These are phyloP conservation scores for Exserohilum turcica DNA, from an alignment of 2,329 filamentous ascomycete species.

Conservation along the genomic window DNA sequence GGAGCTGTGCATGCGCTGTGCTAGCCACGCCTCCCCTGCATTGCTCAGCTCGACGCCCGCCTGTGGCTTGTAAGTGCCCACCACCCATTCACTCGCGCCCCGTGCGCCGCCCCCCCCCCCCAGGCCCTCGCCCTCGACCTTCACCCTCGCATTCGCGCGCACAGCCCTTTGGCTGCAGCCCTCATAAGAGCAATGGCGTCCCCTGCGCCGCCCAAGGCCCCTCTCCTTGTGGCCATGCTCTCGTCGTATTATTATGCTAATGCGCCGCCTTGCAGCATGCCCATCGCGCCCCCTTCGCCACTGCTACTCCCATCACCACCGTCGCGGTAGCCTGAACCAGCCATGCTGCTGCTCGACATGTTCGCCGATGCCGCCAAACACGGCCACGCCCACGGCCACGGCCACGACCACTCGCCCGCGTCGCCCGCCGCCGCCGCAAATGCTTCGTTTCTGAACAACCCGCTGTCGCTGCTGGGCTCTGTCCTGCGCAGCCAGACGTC, in stretches of 20 bases:
- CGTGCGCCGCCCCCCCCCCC: conserved; percentile 5
- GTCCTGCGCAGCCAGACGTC: conserved; percentile 34
- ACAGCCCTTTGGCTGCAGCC: conserved; percentile 22
- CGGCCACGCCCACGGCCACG: conserved; percentile 40
- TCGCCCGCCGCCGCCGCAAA: conserved; percentile 19
- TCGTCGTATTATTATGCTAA: conserved; percentile 4
- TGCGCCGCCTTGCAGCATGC: conserved; percentile 27
- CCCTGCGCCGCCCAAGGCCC: conserved; percentile 4
- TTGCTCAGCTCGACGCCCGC: conserved; percentile 19
- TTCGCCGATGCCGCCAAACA: conserved; percentile 45
- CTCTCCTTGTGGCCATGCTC: conserved; percentile 9
- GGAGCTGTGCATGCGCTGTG: too few species aligned
- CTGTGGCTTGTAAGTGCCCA: conserved; percentile 41
- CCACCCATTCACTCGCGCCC: too few species aligned
- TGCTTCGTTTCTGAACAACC: conserved; percentile 41
- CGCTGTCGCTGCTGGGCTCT: conserved; percentile 42
- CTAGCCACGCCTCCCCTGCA: conserved; percentile 22
- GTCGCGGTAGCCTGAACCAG: conserved; percentile 5
- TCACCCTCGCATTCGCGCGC: conserved; percentile 29
- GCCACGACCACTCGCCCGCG: conserved; percentile 25
- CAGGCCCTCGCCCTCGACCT: conserved; percentile 20
- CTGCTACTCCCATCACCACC: background rate
- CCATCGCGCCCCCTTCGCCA: conserved; percentile 6
- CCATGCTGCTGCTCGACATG: conserved; percentile 49
- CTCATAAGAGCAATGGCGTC: conserved; percentile 24